phyloP scores from a whole-genome alignment of 345 rosid genomes.

The Camelina hispida region DNA sequence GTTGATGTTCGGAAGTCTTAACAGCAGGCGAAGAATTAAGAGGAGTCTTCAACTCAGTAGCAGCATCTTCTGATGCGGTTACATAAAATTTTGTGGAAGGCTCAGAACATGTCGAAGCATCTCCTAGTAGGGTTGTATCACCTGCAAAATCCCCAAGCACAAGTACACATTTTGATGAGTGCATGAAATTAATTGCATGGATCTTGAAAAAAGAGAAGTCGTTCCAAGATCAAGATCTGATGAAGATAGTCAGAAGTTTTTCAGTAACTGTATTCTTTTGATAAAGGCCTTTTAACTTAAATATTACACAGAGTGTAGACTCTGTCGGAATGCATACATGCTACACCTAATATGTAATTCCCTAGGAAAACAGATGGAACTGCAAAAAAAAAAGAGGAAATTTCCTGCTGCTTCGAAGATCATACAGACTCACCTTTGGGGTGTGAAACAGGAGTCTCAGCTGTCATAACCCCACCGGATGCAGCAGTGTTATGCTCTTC shows the following conservation, averaged over 20 bases:
- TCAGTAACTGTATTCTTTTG: neutral
- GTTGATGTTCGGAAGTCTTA: conserved; percentile 49
- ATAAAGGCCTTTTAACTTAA: neutral
- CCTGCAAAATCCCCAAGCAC: conserved; percentile 39
- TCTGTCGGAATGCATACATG: neutral
- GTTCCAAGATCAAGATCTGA: conserved; percentile 14
- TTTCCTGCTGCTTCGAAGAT: conserved; percentile 16
- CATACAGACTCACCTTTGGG: conserved; percentile 37
- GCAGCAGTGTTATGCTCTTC: conserved; percentile 30
- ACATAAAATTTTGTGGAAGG: conserved; percentile 44
- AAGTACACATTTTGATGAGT: conserved; percentile 16
- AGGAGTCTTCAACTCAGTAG: conserved; percentile 51
- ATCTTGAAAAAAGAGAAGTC: conserved; percentile 18
- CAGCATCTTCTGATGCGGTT: conserved; percentile 43
- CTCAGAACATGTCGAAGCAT: conserved; percentile 41
- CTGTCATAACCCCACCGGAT: conserved; percentile 28
- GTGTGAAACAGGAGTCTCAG: conserved; percentile 29
- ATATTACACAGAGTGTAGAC: conserved; percentile 10
- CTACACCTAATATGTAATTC: neutral
- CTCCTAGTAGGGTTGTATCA: conserved; percentile 33
- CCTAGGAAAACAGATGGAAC: conserved; percentile 12
- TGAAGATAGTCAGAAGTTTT: conserved; percentile 20
- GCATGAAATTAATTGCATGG: conserved; percentile 7
- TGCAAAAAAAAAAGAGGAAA: neutral
- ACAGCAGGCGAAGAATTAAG: conserved; percentile 50